Evolutionary conservation across 768 basidiomycete species (phyloP), one percentile per base, ranked within the genome.

Genomic region (Termitomyces eurrhizus): DNA sequence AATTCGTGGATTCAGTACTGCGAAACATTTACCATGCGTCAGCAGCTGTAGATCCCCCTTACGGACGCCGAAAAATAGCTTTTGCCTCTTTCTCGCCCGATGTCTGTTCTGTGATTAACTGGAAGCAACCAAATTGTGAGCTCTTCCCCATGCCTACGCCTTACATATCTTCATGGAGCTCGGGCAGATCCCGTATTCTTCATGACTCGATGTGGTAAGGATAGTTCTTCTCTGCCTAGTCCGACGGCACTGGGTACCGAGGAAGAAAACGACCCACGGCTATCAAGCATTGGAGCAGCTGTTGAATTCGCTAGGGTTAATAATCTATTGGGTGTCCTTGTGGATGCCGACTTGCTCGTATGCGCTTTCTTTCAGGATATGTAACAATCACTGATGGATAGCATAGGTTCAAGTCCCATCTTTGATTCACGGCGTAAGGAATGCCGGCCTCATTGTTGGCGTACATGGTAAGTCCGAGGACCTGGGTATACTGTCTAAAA

Each of bases 41-140:
- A 26, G 77, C 79, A 53, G 73, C 75, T 53, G 71, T 79, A 32
- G 84, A 83, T 33, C 79, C 78, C 44, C 77, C 78, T 35, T 74
- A 78, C 59, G 77, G 78, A 52, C 86, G 90, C 58, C 81, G 95
- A 53, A 89, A 89, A 65, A 85, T 98, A 62, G 85, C 93, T n/a
- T 94, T 99, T 70, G 88, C 89, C 42, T 96, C 94, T 7, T 98
- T 92, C 72, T 89, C 90, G 52, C 92, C 95, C 9, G 88, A 92
- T 69, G 84, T 94, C 0, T 96, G 94, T 73, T 86, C 92, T 8
- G 88, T 92, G 16, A 74, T 98, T 58, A 98, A 99, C 69, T 98
- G 96, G 97, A 99, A 99, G 74, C 96, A 99, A 74, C 96, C 96
- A 13, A 98, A 98, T 73, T 98, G 96, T 93, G 75, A 74, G 86